phyloP scores from a whole-genome alignment of 2,329 filamentous ascomycete genomes.

The Lanzia echinophila region DNA sequence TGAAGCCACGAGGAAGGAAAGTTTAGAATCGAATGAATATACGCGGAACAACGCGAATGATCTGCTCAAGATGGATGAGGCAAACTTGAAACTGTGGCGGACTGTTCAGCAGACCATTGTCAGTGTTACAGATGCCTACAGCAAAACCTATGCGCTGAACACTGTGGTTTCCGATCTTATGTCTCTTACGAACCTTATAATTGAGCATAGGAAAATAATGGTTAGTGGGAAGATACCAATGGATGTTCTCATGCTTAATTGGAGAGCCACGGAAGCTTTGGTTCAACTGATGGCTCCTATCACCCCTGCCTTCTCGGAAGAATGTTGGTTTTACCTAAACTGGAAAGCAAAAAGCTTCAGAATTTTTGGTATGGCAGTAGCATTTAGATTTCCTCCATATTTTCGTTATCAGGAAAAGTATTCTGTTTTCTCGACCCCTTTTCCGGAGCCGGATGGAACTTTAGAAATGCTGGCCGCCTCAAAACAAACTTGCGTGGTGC shows the following conservation, averaged over 20 bases:
- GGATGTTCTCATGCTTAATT: conserved; percentile 18
- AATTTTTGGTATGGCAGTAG: too few species aligned
- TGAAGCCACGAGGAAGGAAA: background rate
- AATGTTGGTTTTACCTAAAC: conserved; percentile 75
- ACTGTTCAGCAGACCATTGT: conserved; percentile 60
- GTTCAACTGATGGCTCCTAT: conserved; percentile 72
- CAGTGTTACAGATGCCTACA: conserved; percentile 62
- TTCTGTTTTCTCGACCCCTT: conserved; percentile 32
- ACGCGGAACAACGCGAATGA: background rate
- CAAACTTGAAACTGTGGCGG: conserved; percentile 46
- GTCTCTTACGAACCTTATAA: conserved; percentile 65
- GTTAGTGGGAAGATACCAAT: background rate
- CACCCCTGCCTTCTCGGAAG: conserved; percentile 72
- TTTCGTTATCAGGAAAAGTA: background rate
- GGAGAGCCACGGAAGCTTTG: conserved; percentile 38
- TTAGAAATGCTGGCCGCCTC: conserved; percentile 43
- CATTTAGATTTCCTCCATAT: too few species aligned
- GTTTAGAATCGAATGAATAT: background rate
- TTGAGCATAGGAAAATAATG: conserved; percentile 26
- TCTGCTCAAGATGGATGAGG: background rate
- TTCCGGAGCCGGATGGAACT: conserved; percentile 52
- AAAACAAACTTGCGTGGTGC: conserved; percentile 56
- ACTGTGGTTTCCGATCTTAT: conserved; percentile 80
- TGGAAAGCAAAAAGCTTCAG: too few species aligned
- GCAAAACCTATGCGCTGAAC: conserved; percentile 70